Conservation (phyloP, 2,329 filamentous ascomycete genomes). For the Didymellaceae sp. region DNA sequence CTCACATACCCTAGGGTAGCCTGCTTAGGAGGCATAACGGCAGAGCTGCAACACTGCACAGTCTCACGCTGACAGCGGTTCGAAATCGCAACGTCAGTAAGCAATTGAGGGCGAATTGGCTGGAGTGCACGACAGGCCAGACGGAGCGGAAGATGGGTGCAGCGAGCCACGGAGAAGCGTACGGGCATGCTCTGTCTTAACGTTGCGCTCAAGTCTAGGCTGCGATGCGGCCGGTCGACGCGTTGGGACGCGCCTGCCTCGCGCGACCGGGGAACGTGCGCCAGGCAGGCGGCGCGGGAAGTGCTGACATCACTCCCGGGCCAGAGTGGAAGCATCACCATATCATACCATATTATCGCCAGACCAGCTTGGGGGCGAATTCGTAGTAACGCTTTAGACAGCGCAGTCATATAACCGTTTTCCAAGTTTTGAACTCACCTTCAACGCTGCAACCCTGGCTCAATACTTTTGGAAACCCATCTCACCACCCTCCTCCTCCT, state of each 20-base stretch:
- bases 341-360: neutral
- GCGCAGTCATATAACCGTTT: neutral
- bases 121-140: slow-evolving; percentile 4
- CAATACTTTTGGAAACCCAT: slow-evolving; percentile 39
- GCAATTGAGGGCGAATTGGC: slow-evolving; percentile 16
- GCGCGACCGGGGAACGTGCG: slow-evolving; percentile 16
- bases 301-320: slow-evolving; percentile 43
- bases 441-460: slow-evolving; percentile 30
- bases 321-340: slow-evolving; percentile 5
- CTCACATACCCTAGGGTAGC: slow-evolving; percentile 88
- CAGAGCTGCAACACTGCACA: slow-evolving; percentile 11
- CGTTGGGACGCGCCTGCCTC: slow-evolving; percentile 30
- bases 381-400: neutral
- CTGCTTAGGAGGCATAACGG: slow-evolving; percentile 67
- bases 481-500: too few relatives aligned
- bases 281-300: slow-evolving; percentile 20
- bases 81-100: slow-evolving; percentile 9
- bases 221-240: slow-evolving; percentile 21
- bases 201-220: slow-evolving; percentile 23
- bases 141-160: slow-evolving; percentile 15
- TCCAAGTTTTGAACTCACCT: neutral
- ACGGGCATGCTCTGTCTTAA: slow-evolving; percentile 40
- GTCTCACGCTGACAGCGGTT: slow-evolving; percentile 10
- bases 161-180: slow-evolving; percentile 38
- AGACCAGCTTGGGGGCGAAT: neutral